Percentiles rank a stretch among this genome's conserved stretches.
Evolutionary conservation across 257 asterid genomes (phyloP).

Genomic region (Marsdenia floribunda): DNA sequence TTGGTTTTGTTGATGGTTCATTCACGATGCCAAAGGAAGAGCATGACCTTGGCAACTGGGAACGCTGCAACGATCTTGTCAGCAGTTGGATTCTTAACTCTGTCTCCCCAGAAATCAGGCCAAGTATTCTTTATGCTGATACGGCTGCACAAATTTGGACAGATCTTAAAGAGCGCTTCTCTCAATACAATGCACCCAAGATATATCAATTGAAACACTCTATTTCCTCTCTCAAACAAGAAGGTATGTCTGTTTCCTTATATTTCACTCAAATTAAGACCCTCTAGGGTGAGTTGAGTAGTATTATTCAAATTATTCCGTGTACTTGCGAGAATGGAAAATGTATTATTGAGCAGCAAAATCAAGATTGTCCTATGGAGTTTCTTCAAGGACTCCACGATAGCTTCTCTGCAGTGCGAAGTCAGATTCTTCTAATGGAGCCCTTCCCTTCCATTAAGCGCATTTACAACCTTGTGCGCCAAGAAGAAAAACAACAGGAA

Average conservation of each 20-base stretch:
- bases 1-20: slow-evolving; percentile 11
- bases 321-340: background rate
- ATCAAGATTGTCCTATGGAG: too few relatives aligned
- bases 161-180: background rate
- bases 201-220: background rate
- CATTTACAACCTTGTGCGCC: too few relatives aligned
- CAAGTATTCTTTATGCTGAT: slow-evolving; percentile 10
- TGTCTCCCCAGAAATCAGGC: slow-evolving; percentile 4
- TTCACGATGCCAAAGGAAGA: background rate
- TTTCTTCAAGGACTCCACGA: too few relatives aligned
- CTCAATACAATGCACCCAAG: slow-evolving; percentile 2
- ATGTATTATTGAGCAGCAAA: too few relatives aligned
- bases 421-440: too few relatives aligned
- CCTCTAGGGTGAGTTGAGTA: slow-evolving; percentile 10
- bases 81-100: slow-evolving; percentile 13
- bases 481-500: too few relatives aligned
- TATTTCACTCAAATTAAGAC: slow-evolving; percentile 9
- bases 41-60: background rate
- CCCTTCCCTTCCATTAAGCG: too few relatives aligned
- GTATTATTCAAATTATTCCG: background rate
- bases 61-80: slow-evolving; percentile 11
- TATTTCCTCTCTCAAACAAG: background rate
- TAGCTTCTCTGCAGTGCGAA: too few relatives aligned
- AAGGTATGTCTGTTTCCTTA: background rate
- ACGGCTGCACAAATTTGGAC: slow-evolving; percentile 9